Percentiles rank a stretch among this genome's conserved stretches.
Evolutionary conservation across 1,284 basidiomycete species (phyloP).

Genomic region (Ceratobasidium sp.): DNA sequence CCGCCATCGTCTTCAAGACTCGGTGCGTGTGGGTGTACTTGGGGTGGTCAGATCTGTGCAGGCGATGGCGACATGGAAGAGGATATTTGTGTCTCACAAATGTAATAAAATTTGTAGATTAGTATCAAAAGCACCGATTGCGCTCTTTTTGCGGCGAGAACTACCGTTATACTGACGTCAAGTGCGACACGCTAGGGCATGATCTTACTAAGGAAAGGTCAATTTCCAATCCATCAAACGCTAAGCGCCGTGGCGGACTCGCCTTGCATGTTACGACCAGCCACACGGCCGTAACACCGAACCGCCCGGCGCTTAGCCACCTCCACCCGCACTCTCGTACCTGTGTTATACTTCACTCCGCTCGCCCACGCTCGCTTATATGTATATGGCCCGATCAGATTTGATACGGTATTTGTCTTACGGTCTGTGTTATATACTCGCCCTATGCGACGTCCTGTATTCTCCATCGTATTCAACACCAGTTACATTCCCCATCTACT

Average conservation of each 20-base stretch:
- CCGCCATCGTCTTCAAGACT: neutral
- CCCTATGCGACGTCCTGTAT: too few species aligned
- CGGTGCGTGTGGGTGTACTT: neutral
- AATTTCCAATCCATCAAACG: slow-evolving; percentile 18
- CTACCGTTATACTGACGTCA: neutral
- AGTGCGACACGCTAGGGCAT: neutral
- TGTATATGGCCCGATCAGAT: too few species aligned
- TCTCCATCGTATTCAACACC: too few species aligned
- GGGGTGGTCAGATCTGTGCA: neutral
- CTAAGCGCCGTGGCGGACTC: slow-evolving; percentile 6
- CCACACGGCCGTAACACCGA: too few species aligned
- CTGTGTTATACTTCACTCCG: too few species aligned
- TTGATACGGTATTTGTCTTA: too few species aligned
- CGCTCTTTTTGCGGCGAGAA: neutral
- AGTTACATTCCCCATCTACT: too few species aligned
- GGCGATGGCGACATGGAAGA: neutral
- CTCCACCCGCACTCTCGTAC: too few species aligned
- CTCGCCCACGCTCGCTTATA: too few species aligned
- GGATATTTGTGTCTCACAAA: neutral
- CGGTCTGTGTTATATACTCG: too few species aligned
- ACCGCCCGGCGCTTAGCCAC: too few species aligned
- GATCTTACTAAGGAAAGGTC: neutral
- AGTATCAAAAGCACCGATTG: neutral
- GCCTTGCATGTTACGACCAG: too few species aligned
- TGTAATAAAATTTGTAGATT: neutral